Base-by-base conservation (phyloP, 2,329 filamentous ascomycete genomes). In the Periconia sp. region DNA sequence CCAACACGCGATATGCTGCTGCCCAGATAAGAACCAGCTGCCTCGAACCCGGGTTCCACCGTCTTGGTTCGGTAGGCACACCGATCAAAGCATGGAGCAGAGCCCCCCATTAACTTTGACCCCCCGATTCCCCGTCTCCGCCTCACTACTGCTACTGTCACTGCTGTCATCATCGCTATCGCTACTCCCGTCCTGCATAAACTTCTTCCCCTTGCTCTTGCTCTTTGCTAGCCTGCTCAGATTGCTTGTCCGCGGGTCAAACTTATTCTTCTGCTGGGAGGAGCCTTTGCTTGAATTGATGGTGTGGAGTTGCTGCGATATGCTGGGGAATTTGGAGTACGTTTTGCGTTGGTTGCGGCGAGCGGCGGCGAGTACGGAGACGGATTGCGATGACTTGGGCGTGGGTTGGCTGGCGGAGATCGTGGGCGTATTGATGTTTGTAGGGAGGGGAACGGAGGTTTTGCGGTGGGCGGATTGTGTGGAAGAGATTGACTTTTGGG, bases 401-500 rank as follows among this genome's bases (percentile, higher is more conserved):
- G 35, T 37, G 15, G 35, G 35, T 12, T 22, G 38, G 34, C 33
- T 36, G 26, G 25, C 18, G 13, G 25, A 21, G 3, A 23, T 28
- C 6, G 18, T 13, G 11, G 18, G 18, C 13, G 43, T 21, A 12
- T 19, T 13, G 32, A 22, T 13, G 29, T 39, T 36, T 17, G 24
- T 30, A n/a, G 57, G 43, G 4, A 39, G 31, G n/a, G 46, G 40
- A 4, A 52, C 35, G 4, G 46, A 36, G 4, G 46, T 43, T 42
- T 32, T 43, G 16, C 36, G 42, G 26, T 22, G 11, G 11, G 17
- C 16, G 25, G 43, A 29, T 17, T 47, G 44, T n/a, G 52, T 47
- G 13, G 15, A 15, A 21, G 18, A 23, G 36, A 37, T 28, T 45
- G 36, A 39, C 36, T 11, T 39, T 47, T 36, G 22, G 46, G 50